phyloP scores from a whole-genome alignment of 2,329 filamentous ascomycete genomes.

The Diatrype stigma region DNA sequence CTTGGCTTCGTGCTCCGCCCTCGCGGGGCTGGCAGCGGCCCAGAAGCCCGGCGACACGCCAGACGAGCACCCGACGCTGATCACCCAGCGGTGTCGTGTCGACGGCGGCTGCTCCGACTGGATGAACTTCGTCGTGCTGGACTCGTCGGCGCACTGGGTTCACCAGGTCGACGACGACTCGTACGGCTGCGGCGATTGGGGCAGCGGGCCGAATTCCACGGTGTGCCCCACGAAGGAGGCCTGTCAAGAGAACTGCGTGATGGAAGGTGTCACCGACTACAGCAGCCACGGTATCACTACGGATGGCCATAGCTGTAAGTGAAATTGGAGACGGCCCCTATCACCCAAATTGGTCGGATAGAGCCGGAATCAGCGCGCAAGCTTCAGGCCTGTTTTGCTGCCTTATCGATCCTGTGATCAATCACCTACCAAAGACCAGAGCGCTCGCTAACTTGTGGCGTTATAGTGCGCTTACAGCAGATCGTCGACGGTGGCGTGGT shows the following conservation, averaged over 20 bases:
- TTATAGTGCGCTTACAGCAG: conserved; percentile 35
- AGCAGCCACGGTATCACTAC: conserved; percentile 27
- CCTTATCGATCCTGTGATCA: not conserved
- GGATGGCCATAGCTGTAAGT: conserved; percentile 8
- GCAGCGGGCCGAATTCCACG: conserved; percentile 32
- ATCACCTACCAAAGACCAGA: not conserved
- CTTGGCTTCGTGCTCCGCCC: conserved; percentile 20
- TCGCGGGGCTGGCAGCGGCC: conserved; percentile 27
- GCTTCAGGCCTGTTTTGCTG: too few species aligned
- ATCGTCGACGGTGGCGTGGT: conserved; percentile 26
- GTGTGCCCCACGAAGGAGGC: conserved; percentile 44
- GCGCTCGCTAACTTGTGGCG: not conserved
- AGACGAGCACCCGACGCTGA: conserved; percentile 45
- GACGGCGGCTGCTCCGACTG: conserved; percentile 43
- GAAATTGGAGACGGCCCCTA: not conserved
- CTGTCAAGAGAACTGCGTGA: conserved; percentile 49
- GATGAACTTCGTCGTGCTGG: conserved; percentile 45
- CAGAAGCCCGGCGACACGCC: conserved; percentile 30
- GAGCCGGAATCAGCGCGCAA: too few species aligned
- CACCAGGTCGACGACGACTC: conserved; percentile 32
- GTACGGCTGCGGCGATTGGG: conserved; percentile 31
- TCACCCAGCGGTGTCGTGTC: conserved; percentile 47
- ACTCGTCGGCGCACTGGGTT: conserved; percentile 40
- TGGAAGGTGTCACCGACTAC: conserved; percentile 48
- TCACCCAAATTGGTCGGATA: not conserved